Base-by-base conservation (phyloP, 441 rosid genomes). In the Manihot esculenta region DNA sequence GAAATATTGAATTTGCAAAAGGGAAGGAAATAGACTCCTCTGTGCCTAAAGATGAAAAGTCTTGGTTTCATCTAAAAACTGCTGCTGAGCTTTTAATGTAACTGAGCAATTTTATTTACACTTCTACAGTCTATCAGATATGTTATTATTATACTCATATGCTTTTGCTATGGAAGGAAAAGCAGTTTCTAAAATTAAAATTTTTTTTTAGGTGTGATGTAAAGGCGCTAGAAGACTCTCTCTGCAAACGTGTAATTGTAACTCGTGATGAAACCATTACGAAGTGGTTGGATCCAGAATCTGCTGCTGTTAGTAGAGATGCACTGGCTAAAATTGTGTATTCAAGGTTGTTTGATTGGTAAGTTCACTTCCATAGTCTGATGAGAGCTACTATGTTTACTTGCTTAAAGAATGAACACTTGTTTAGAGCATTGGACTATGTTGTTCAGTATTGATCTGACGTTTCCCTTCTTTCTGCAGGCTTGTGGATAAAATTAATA, bases 191-290 rank as follows among this genome's bases (percentile, higher is more conserved):
- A 73, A 72, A 75, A 53, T 66, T 54, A 12, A 51, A 27, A 38
- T 30, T 65, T 69, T 79, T 80, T 67, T 78, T 61, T 79, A 92
- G 99, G 89, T 94, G 99, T 62, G 88, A 94, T 85, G 79, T 63
- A 58, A 88, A 88, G 82, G 89, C 91, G 33, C 84, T 94, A 2
- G 99, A 94, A 85, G 96, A 92, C 82, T 92, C 97, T 74, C 88
- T 94, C 23, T 94, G 99, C 84, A 85, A 94, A 75, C 99, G 96
- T 69, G 93, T 90, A 66, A 94, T 94, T 79, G 98, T 90, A 74
- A 94, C 99, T 66, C 97, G 97, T 42, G 99, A 90, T 83, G 99
- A 94, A 83, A 92, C 94, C 73, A 94, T 94, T 76, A 89, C 99
- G 62, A 94, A 94, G 85, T 89, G 91, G 84, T 85, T 94, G 79